A percentile compares a stretch with the other conserved stretches of the same genome.
Evolutionary conservation across 1,284 basidiomycete genomes (phyloP).

Genomic region (Ceratobasidium sp.): DNA sequence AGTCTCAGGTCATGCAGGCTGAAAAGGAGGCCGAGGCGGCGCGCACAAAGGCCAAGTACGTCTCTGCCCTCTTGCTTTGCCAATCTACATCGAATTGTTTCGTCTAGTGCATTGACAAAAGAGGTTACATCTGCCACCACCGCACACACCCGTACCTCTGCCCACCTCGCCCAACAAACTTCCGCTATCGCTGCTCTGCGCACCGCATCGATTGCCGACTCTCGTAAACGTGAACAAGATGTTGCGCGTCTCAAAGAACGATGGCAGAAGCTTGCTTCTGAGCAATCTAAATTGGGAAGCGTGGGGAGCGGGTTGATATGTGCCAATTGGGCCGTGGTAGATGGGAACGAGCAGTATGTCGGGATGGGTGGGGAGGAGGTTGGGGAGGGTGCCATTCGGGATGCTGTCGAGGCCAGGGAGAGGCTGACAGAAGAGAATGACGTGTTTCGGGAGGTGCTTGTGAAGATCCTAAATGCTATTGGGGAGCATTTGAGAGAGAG

Average conservation of each 20-base stretch:
- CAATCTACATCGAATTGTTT: not conserved
- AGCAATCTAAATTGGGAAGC: slow-evolving; percentile 64
- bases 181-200: slow-evolving; percentile 23
- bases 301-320: slow-evolving; percentile 43
- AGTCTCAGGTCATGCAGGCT: slow-evolving; percentile 66
- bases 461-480: slow-evolving; percentile 69
- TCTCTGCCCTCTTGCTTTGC: slow-evolving; percentile 42
- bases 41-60: slow-evolving; percentile 74
- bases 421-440: slow-evolving; percentile 74
- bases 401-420: slow-evolving; percentile 72
- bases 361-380: slow-evolving; percentile 53
- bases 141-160: slow-evolving; percentile 41
- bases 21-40: slow-evolving; percentile 75
- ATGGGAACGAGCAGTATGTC: slow-evolving; percentile 30
- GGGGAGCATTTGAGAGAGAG: slow-evolving; percentile 46
- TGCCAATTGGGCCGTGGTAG: slow-evolving; percentile 43
- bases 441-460: slow-evolving; percentile 68
- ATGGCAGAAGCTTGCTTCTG: slow-evolving; percentile 73
- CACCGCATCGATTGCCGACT: slow-evolving; percentile 9
- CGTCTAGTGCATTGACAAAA: slow-evolving; percentile 35
- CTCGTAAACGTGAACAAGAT: slow-evolving; percentile 65
- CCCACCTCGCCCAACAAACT: slow-evolving; percentile 31
- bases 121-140: slow-evolving; percentile 55
- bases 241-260: slow-evolving; percentile 78
- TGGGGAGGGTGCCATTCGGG: slow-evolving; percentile 75